A percentile compares a stretch with the other conserved stretches of the same genome.
phyloP scores from a whole-genome alignment of 805 yeast species.

The Metschnikowia continentalis region DNA sequence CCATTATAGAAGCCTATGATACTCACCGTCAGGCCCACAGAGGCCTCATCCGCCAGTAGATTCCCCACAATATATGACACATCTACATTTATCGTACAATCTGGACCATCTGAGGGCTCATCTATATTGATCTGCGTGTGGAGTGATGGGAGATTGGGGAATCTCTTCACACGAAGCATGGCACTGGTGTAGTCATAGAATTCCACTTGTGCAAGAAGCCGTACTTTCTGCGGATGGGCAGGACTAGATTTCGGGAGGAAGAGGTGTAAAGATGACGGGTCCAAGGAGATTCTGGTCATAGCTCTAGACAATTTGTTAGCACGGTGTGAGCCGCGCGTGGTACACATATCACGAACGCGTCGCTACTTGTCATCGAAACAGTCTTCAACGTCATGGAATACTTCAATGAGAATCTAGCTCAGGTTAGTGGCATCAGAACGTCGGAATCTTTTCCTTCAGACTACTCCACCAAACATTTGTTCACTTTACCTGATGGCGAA shows the following conservation, averaged over 20 bases:
- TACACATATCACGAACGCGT: not conserved
- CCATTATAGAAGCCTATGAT: constrained; percentile 34
- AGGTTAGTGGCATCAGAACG: not conserved
- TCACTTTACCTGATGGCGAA: constrained; percentile 14
- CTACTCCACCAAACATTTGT: constrained; percentile 18
- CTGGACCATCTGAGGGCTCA: constrained; percentile 2
- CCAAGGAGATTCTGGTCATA: constrained; percentile 31
- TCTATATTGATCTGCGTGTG: constrained; percentile 13
- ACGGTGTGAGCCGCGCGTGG: constrained; percentile 2
- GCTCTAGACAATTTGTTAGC: not conserved
- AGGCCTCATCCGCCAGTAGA: constrained; percentile 6
- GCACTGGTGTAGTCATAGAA: constrained; percentile 15
- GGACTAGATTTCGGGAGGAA: constrained; percentile 24
- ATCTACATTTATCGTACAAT: constrained; percentile 4
- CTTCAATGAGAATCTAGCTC: constrained; percentile 5
- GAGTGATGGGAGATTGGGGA: constrained; percentile 18
- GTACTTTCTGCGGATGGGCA: constrained; percentile 18
- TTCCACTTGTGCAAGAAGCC: constrained; percentile 29
- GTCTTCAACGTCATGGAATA: constrained; percentile 5
- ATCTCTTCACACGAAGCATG: constrained; percentile 13
- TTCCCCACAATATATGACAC: constrained; percentile 10
- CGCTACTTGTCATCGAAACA: not conserved
- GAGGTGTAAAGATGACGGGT: constrained; percentile 22
- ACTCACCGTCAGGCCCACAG: constrained; percentile 25
- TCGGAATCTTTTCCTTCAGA: constrained; percentile 1